phyloP scores from a whole-genome alignment of 805 yeast genomes.

The Saccharomycopsis sp. region DNA sequence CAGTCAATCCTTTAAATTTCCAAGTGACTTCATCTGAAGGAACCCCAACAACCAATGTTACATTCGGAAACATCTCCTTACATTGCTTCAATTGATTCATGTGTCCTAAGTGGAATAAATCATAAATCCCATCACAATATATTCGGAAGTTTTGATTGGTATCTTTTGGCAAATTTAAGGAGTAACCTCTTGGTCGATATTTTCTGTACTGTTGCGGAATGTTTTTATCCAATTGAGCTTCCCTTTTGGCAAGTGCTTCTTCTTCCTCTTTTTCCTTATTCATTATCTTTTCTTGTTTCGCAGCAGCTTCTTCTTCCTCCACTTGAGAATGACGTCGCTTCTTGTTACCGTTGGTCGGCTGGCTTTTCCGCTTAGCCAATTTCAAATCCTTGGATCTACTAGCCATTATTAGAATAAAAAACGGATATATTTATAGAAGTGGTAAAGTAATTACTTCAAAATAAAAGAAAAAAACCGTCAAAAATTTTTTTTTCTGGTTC shows the following conservation, averaged over 20 bases:
- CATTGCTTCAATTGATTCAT: slow-evolving; percentile 98
- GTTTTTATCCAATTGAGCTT: slow-evolving; percentile 52
- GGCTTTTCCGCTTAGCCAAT: not conserved
- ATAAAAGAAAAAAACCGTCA: too few species aligned
- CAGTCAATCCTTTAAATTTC: slow-evolving; percentile 88
- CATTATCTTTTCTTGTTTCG: not conserved
- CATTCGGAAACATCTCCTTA: slow-evolving; percentile 83
- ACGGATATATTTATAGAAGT: too few species aligned
- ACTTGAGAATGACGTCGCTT: too few species aligned
- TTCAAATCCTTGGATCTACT: not conserved
- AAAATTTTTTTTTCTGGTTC: too few species aligned
- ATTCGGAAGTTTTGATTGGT: slow-evolving; percentile 80
- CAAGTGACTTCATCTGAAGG: slow-evolving; percentile 91
- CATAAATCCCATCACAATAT: slow-evolving; percentile 99
- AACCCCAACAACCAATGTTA: slow-evolving; percentile 79
- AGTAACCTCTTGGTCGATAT: slow-evolving; percentile 74
- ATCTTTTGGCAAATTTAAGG: slow-evolving; percentile 58
- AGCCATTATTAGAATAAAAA: not conserved
- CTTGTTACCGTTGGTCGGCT: not conserved
- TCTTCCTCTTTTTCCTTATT: slow-evolving; percentile 1
- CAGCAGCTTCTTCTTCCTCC: slow-evolving; percentile 1
- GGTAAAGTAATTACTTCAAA: too few species aligned
- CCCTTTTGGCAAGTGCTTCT: slow-evolving; percentile 34
- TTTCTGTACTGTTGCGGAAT: slow-evolving; percentile 66
- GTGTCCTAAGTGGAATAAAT: slow-evolving; percentile 92